phyloP scores from a whole-genome alignment of 2,329 filamentous ascomycete species.

The Elsinoe australis region DNA sequence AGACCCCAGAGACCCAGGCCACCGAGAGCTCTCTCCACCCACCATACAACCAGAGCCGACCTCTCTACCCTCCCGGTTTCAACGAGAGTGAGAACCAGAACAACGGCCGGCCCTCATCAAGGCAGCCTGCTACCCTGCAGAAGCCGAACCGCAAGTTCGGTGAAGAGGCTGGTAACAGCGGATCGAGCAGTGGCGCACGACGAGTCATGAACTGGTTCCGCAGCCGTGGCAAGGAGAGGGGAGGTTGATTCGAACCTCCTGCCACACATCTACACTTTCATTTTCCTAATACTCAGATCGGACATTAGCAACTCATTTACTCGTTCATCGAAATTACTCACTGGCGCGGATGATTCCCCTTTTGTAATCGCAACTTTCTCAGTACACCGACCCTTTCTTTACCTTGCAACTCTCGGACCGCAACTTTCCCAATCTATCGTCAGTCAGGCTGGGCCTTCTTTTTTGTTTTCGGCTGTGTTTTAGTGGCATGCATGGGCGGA shows the following conservation, averaged over 20 bases:
- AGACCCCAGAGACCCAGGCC: slow-evolving; percentile 33
- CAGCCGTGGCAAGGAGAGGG: slow-evolving; percentile 61
- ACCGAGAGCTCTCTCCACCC: slow-evolving; percentile 21
- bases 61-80: slow-evolving; percentile 35
- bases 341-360: slow-evolving; percentile 9
- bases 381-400: not conserved
- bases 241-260: no score
- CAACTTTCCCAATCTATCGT: slow-evolving; percentile 1
- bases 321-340: no score
- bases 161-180: slow-evolving; percentile 69
- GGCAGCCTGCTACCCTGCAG: slow-evolving; percentile 52
- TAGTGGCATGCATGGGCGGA: no score
- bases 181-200: slow-evolving; percentile 78
- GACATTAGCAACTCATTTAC: no score
- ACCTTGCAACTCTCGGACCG: not conserved
- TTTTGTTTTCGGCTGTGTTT: not conserved
- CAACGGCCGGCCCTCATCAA: slow-evolving; percentile 40
- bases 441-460: no score
- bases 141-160: slow-evolving; percentile 70
- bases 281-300: no score
- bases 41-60: slow-evolving; percentile 24
- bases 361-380: not conserved
- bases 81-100: slow-evolving; percentile 30
- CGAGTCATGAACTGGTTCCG: slow-evolving; percentile 99
- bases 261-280: not conserved